Conservation (phyloP, 164 flowering plant genomes). For the Akebia trifoliata region DNA sequence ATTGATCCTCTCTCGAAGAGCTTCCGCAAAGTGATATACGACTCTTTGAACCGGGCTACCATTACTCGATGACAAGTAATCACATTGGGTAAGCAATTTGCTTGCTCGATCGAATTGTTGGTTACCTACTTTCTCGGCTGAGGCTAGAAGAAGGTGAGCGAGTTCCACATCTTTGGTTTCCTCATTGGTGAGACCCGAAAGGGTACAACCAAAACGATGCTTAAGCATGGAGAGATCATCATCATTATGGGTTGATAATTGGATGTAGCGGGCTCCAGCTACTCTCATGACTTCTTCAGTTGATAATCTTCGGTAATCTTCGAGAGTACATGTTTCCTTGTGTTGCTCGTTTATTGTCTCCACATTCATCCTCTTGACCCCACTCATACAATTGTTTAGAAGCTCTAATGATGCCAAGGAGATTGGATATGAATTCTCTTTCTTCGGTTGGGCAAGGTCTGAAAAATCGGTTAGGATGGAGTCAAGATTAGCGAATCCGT, state of each 20-base stretch:
- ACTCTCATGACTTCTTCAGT: slow-evolving; percentile 40
- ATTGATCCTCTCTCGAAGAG: slow-evolving; percentile 46
- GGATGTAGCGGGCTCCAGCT: slow-evolving; percentile 45
- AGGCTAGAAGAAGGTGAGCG: slow-evolving; percentile 37
- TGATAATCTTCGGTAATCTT: slow-evolving; percentile 19
- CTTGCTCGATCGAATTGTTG: slow-evolving; percentile 41
- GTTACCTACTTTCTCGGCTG: slow-evolving; percentile 47
- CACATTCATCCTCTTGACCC: slow-evolving; percentile 18
- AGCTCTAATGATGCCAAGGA: slow-evolving; percentile 29
- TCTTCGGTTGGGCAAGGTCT: slow-evolving; percentile 8
- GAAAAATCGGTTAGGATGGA: too few species aligned
- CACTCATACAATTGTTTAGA: slow-evolving; percentile 24
- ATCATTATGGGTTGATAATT: slow-evolving; percentile 9
- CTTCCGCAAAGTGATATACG: slow-evolving; percentile 45
- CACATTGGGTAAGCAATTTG: slow-evolving; percentile 35
- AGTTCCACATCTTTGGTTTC: slow-evolving; percentile 42
- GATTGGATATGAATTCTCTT: slow-evolving; percentile 13
- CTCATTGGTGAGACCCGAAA: slow-evolving; percentile 30
- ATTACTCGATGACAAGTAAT: slow-evolving; percentile 23
- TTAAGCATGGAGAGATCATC: slow-evolving; percentile 16
- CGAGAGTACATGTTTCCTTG: slow-evolving; percentile 1
- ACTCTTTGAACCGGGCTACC: slow-evolving; percentile 50
- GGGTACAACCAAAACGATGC: slow-evolving; percentile 25
- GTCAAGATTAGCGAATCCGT: too few species aligned
- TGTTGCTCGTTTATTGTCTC: slow-evolving; percentile 17